Evolutionary conservation across 1,284 basidiomycete species (phyloP), one percentile per base, ranked within the genome.

Genomic region (Microbotryum scabiosae): DNA sequence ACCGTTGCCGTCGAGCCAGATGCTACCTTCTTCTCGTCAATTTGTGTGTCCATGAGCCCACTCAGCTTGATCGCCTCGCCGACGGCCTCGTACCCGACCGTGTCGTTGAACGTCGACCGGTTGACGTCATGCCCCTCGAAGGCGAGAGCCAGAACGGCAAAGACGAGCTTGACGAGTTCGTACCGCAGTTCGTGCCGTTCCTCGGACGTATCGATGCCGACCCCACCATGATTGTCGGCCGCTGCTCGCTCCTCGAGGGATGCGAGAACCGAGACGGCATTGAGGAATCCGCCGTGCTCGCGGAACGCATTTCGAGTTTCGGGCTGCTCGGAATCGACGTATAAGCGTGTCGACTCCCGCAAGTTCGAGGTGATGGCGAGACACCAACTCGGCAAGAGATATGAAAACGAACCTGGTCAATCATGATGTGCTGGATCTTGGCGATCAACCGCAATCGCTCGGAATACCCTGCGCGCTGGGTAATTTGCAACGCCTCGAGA

Each of bases 121-220:
- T 59, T 59, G 45, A 53, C 32, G 54, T 62, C 53, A 48, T 48
- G 21, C 14, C 25, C 32, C 9, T 26, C 32, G 21, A 54, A 46
- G 6, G 61, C 57, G 48, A 60, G 47, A 8, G 51, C 50, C 20
- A 63, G 41, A 14, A 63, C 54, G n/a, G 52, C 43, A 30, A 63
- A 56, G 32, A 60, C 54, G 50, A 63, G 57, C 20, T 53, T 59
- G 16, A 46, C 57, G 21, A 60, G 54, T 41, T 63, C 49, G 46
- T 43, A 59, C 3, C 57, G 61, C 5, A 63, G 54, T 43, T 54
- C 51, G 30, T 30, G 16, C 56, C 18, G 18, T 23, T 51, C 12
- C 14, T 57, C 56, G 6, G 21, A 12, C 46, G 55, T 28, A 30
- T 51, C 47, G 3, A 28, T 30, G 8, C 44, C 56, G 12, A 21